Evolutionary conservation across 2,329 filamentous ascomycete species (phyloP).

Genomic region (Fusarium setosum): DNA sequence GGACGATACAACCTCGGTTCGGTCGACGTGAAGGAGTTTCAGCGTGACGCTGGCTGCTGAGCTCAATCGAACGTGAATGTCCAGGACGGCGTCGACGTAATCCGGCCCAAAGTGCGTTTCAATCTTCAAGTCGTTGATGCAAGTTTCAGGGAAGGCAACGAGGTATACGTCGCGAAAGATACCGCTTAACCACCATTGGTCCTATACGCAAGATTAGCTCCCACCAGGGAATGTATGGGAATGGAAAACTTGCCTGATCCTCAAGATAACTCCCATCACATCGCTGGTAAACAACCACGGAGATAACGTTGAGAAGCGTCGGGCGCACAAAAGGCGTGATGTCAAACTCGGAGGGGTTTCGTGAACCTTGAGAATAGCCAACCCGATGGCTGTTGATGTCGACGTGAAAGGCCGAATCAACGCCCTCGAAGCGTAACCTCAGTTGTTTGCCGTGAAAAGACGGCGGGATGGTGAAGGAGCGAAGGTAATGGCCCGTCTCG

Average conservation of each 20-base stretch:
- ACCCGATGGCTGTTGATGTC: background rate
- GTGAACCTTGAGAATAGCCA: background rate
- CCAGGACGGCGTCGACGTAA: background rate
- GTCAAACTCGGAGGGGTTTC: background rate
- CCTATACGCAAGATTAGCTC: no score
- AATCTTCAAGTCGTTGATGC: background rate
- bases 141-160: background rate
- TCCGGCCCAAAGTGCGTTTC: background rate
- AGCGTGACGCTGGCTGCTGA: background rate
- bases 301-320: fast-evolving
- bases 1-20: background rate
- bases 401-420: background rate
- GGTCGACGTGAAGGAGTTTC: background rate
- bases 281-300: background rate
- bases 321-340: background rate
- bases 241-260: no score
- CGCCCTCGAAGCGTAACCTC: background rate
- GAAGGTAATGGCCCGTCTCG: slow-evolving; percentile 69
- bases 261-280: background rate
- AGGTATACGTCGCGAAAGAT: background rate
- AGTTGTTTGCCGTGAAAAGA: background rate
- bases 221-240: no score
- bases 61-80: background rate
- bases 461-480: background rate
- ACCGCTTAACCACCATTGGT: background rate